Conservation (phyloP, 805 yeast species). For the Wickerhamiella galacta region DNA sequence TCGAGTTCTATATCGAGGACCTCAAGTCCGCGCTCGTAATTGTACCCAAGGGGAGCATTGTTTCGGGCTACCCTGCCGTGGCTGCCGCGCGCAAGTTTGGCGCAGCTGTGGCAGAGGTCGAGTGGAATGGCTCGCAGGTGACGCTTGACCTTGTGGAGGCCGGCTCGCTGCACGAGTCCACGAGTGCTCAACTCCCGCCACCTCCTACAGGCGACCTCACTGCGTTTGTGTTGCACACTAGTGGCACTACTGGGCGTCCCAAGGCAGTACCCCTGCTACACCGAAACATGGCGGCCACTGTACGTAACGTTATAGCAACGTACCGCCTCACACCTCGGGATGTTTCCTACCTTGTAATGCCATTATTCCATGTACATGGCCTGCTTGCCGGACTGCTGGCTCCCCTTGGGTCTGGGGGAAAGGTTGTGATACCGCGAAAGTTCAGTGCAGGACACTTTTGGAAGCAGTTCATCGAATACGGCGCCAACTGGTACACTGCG, state of each 20-base stretch:
- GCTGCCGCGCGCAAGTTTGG: slow-evolving; percentile 33
- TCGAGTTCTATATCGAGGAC: slow-evolving; percentile 48
- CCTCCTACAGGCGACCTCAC: slow-evolving; percentile 31
- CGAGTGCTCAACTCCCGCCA: slow-evolving; percentile 3
- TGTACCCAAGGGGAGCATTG: slow-evolving; percentile 36
- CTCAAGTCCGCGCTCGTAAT: slow-evolving; percentile 39
- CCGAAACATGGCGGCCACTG: slow-evolving; percentile 41
- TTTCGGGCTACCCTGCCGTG: slow-evolving; percentile 27
- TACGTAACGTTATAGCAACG: slow-evolving; percentile 40
- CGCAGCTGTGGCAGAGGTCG: slow-evolving; percentile 36
- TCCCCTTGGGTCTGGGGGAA: slow-evolving; percentile 42
- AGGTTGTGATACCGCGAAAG: slow-evolving; percentile 41
- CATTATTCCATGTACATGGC: slow-evolving; percentile 65
- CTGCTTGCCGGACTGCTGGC: slow-evolving; percentile 48
- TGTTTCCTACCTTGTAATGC: slow-evolving; percentile 53
- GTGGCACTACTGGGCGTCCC: slow-evolving; percentile 65
- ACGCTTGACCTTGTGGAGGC: slow-evolving; percentile 16
- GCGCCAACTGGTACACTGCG: slow-evolving; percentile 58
- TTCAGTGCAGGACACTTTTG: slow-evolving; percentile 50
- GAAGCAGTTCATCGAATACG: slow-evolving; percentile 33
- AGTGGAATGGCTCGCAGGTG: slow-evolving; percentile 30
- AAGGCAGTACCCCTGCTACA: slow-evolving; percentile 62
- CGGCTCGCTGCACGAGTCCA: neutral
- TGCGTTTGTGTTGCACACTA: slow-evolving; percentile 53
- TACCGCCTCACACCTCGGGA: slow-evolving; percentile 36